Conservation (phyloP, 169 alveolate species). For the Plasmodium billcollinsi region DNA sequence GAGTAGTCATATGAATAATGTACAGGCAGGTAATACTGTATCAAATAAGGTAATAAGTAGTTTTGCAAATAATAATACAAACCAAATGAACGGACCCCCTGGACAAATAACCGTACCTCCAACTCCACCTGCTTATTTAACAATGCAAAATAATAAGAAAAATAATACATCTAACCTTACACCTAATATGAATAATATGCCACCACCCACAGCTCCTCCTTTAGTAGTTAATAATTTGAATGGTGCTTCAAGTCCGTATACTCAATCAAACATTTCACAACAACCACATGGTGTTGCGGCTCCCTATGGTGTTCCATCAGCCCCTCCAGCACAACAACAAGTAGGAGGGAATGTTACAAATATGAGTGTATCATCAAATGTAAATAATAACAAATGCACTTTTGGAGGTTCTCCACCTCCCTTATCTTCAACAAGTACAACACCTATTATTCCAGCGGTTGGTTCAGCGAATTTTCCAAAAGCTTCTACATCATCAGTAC, state of each 20-base stretch:
- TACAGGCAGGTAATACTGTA: background rate
- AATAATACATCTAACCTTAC: slow-evolving; percentile 15
- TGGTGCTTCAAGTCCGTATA: background rate
- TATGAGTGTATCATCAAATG: background rate
- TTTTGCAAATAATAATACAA: slow-evolving; percentile 1
- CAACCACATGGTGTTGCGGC: background rate
- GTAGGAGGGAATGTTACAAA: background rate
- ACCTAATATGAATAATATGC: slow-evolving; percentile 5
- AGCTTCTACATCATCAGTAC: slow-evolving; percentile 14
- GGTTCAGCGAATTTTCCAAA: slow-evolving; percentile 6
- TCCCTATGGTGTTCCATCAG: background rate
- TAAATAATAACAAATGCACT: slow-evolving; percentile 6
- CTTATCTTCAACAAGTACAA: background rate
- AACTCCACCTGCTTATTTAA: slow-evolving; percentile 13
- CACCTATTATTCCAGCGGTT: background rate
- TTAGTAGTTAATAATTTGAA: slow-evolving; percentile 1
- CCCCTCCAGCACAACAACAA: background rate
- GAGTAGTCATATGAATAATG: background rate
- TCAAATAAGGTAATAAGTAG: background rate
- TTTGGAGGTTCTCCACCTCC: slow-evolving; percentile 3
- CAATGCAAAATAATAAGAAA: slow-evolving; percentile 29
- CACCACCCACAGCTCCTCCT: slow-evolving; percentile 46
- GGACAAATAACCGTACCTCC: background rate
- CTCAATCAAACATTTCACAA: background rate
- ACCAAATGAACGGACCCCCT: background rate